Evolutionary conservation across 139 green algal species (phyloP), one percentile per base, ranked within the genome.

Genomic region (Chlamydomonas incerta): DNA sequence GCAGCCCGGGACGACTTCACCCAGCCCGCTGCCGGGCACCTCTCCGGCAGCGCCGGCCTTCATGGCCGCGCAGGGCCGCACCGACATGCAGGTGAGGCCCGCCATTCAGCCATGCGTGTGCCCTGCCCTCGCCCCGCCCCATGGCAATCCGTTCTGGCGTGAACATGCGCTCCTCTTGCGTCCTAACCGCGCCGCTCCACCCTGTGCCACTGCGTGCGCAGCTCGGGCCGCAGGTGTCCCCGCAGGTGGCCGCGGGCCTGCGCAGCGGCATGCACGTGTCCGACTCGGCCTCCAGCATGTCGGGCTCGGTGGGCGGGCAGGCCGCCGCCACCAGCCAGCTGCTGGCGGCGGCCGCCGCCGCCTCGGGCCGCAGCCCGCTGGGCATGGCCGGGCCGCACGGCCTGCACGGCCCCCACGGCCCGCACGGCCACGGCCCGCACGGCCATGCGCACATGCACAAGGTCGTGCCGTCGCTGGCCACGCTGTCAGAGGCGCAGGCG

Each of bases 211-310:
- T 50, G 5, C 8, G 41, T 8, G 46, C 50, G 69, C 35, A 15
- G 60, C 23, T 62, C 41, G 47, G 15, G 15, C 58, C 46, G 75
- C 60, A 83, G 77, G 77, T 74, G 46, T 47, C 63, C 3, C 41
- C 77, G 14, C 35, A 69, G 10, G 9, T 65, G 68, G 41, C 52
- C 23, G 65, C 80, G 41, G 67, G n/a, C 73, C 29, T 62, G 24
- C 37, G 75, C 6, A 5, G 31, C 31, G 31, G 66, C n/a, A 71
- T 93, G 72, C 90, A 91, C 35, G 86, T 93, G 34, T 90, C 79
- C 4, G 90, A 93, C 75, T 87, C 79, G 11, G 88, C 90, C 0
- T 92, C 86, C 35, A 89, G 71, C 73, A 93, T 93, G 79, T 75
- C 79, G 41, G 41, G 41, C 1, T 75, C 65, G 15, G 79, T 85